Conservation (phyloP, 2,329 filamentous ascomycete species). For the Colletotrichum sp. region DNA sequence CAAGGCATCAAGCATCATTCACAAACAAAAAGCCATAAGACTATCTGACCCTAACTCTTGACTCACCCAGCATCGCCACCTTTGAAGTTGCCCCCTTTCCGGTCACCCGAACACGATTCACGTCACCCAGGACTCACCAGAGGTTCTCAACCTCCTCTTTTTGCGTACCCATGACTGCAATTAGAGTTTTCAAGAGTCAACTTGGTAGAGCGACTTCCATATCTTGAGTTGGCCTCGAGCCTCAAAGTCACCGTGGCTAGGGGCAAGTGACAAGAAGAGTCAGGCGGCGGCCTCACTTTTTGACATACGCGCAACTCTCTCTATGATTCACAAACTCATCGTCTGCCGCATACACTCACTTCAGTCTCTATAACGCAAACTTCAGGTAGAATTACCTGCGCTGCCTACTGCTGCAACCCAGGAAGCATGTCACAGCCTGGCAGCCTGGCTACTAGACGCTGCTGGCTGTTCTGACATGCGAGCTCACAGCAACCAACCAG, state of each 20-base stretch:
- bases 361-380: background rate
- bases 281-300: background rate
- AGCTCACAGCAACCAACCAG: background rate
- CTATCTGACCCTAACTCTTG: background rate
- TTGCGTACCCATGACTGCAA: background rate
- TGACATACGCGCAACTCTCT: background rate
- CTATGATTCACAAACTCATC: background rate
- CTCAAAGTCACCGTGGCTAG: background rate
- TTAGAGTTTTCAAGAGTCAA: background rate
- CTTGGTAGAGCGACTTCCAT: background rate
- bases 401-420: background rate
- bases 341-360: background rate
- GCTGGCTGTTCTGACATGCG: background rate
- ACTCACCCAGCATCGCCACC: background rate
- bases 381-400: accelerated
- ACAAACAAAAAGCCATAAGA: accelerated
- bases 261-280: background rate
- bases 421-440: background rate
- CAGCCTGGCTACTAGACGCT: background rate
- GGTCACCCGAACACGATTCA: background rate
- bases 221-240: background rate
- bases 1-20: background rate
- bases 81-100: background rate
- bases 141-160: background rate
- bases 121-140: background rate